A percentile compares a stretch with the other conserved stretches of the same genome.
Evolutionary conservation across 768 basidiomycete species (phyloP).

Genomic region (Hydnomerulius pinastri): DNA sequence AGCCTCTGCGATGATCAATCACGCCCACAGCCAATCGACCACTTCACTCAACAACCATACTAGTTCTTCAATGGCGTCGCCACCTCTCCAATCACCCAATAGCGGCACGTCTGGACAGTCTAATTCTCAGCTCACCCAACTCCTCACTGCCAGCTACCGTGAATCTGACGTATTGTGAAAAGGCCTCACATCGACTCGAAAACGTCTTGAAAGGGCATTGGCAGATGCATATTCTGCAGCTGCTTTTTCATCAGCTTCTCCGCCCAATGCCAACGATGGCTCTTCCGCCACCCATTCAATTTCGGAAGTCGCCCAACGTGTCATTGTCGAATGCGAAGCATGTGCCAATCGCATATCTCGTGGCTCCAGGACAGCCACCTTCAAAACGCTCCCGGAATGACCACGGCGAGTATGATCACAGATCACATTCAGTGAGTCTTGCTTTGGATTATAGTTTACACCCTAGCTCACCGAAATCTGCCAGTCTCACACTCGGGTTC

Average conservation of each 20-base stretch:
- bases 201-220: constrained; percentile 49
- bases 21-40: not conserved
- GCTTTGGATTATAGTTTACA: not conserved
- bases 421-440: constrained; percentile 3
- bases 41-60: too few species aligned
- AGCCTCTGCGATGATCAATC: not conserved
- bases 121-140: too few species aligned
- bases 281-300: too few species aligned
- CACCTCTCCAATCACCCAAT: constrained; percentile 4
- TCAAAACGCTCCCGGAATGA: constrained; percentile 45
- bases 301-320: constrained; percentile 31
- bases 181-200: constrained; percentile 41
- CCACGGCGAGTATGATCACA: constrained; percentile 31
- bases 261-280: constrained; percentile 15
- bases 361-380: too few species aligned
- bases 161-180: constrained; percentile 50
- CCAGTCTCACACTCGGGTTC: too few species aligned
- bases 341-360: too few species aligned
- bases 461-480: not conserved
- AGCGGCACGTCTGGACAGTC: constrained; percentile 23
- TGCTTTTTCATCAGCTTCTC: constrained; percentile 21
- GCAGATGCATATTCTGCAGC: constrained; percentile 23
- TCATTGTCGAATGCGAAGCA: constrained; percentile 44
- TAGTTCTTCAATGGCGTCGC: constrained; percentile 7
- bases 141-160: constrained; percentile 48